Evolutionary conservation across 331 rosid species (phyloP), one percentile per base, ranked within the genome.

Genomic region (Pyrus hybrid): DNA sequence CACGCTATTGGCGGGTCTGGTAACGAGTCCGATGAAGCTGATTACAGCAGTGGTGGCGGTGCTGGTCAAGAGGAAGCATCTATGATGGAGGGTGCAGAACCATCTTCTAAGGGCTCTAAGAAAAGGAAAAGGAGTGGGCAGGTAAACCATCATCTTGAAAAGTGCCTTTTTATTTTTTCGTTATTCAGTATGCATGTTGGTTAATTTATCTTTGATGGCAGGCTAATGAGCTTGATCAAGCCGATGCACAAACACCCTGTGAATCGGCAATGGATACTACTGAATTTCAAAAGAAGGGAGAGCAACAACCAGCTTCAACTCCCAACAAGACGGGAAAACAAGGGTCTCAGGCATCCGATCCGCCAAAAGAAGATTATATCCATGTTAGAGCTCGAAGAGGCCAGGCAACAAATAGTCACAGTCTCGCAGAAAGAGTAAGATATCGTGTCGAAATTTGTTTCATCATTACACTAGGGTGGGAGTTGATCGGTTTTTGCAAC

Each of bases 401-500:
- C 83, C 97, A 94, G 82, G 99, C 99, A 63, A 94, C 99, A 49
- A 92, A 92, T 81, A 94, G 99, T 85, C 99, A 94, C 63, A 94
- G 97, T 79, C 98, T 94, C 79, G 98, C 98, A 67, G 98, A 94
- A 79, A 91, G 98, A 76, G 99, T 94, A 85, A 86, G 83, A 61
- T 74, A 78, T 70, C 57, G 3, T 32, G 67, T 14, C 8, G 60
- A 64, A 43, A 26, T 22, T 37, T 35, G 54, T 51, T 76, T 23
- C 4, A 9, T 28, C 14, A n/a, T 26, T 82, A 37, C 13, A 22
- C 33, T 14, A 29, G 47, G 74, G 57, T 62, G 69, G 49, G 70
- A 69, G 49, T 17, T 80, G 54, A 77, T 75, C 20, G 79, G 33
- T 71, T 58, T 85, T 68, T 72, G 37, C 62, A 20, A 73, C 82